Evolutionary conservation across 805 yeast species (phyloP).

Genomic region (Myxozyma nipponensis): DNA sequence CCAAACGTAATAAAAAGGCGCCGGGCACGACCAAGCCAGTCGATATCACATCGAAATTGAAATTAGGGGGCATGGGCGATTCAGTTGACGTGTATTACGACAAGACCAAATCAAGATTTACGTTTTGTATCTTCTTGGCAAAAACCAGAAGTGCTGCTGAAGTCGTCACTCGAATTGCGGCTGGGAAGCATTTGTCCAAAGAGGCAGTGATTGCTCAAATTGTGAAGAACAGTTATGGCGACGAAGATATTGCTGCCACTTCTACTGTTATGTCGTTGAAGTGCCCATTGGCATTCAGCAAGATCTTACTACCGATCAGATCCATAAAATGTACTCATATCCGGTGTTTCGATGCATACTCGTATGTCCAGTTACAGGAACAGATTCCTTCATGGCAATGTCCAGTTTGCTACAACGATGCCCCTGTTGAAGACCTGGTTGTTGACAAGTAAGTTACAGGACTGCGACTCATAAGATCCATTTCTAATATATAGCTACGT

Average conservation of each 20-base stretch:
- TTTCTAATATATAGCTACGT: slow-evolving; percentile 10
- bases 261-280: slow-evolving; percentile 62
- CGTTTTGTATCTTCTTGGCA: slow-evolving; percentile 58
- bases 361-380: slow-evolving; percentile 68
- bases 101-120: slow-evolving; percentile 49
- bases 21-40: slow-evolving; percentile 82
- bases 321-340: slow-evolving; percentile 71
- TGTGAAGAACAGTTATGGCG: slow-evolving; percentile 45
- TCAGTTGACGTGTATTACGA: slow-evolving; percentile 54
- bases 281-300: slow-evolving; percentile 73
- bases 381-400: slow-evolving; percentile 84
- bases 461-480: neutral
- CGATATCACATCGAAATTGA: slow-evolving; percentile 57
- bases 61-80: slow-evolving; percentile 36
- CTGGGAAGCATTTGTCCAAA: slow-evolving; percentile 51
- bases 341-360: slow-evolving; percentile 81
- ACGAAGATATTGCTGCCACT: slow-evolving; percentile 68
- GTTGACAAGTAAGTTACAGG: slow-evolving; percentile 67
- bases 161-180: slow-evolving; percentile 43
- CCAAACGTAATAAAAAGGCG: slow-evolving; percentile 70
- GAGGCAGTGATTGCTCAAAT: slow-evolving; percentile 48
- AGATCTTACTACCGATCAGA: slow-evolving; percentile 69
- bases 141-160: slow-evolving; percentile 44
- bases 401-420: slow-evolving; percentile 64
- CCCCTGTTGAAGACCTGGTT: slow-evolving; percentile 56